Evolutionary conservation across 768 basidiomycete species (phyloP), one percentile per base, ranked within the genome.

Genomic region (Lactarius indigo): DNA sequence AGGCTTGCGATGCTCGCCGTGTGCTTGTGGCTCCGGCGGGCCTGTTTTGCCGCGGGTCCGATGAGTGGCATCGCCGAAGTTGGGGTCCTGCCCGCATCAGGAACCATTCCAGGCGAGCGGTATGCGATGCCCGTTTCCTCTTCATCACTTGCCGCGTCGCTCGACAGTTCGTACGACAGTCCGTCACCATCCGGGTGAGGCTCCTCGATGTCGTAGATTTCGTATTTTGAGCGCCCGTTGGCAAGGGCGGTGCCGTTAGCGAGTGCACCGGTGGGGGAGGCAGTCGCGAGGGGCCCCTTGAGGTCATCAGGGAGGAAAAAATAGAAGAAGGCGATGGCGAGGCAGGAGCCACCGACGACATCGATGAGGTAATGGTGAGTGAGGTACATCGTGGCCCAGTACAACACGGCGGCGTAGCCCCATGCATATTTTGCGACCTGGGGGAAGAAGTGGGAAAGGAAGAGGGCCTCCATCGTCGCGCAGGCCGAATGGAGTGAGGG

Each of bases 341-440:
- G 84, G 74, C 95, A 96, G 0, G 91, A 92, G 17, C 97, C 97
- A 12, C 88, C 92, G 58, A 94, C 92, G 74, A 98, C 92, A 74
- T 99, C 97, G 78, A 99, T 95, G 74, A 99, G 90, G 81, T 98
- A 98, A 79, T 98, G 96, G 77, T 97, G 94, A 4, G 92, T 93
- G 72, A 96, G 89, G 80, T 96, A 98, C 96, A 98, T 98, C 28
- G 96, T 98, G 12, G 92, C 89, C 97, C 97, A 99, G 76, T 96
- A 98, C 5, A 99, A 84, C 20, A 92, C 79, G 7, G 85, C 87
- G 2, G 87, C 88, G 77, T 98, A 99, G 1, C 78, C 80, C 92
- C 94, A 98, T 28, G 87, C 86, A 70, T 83, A 88, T 3, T 79
- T 80, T 1, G 85, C 81, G 37, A 82, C 82, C 67, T 83, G 82